phyloP scores from a whole-genome alignment of 31 red algal species.

The Bonnemaisonia californica region DNA sequence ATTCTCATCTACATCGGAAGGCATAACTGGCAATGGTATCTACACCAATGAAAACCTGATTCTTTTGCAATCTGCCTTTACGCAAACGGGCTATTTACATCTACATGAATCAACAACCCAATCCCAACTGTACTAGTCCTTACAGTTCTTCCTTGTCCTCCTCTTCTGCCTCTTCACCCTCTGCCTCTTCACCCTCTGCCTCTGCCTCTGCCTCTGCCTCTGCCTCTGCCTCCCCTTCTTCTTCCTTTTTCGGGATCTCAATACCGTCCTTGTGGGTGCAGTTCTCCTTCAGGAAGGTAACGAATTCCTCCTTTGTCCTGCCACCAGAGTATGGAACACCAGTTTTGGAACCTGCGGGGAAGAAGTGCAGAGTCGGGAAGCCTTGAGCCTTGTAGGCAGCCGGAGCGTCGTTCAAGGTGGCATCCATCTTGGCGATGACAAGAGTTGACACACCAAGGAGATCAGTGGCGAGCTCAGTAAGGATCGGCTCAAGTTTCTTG shows the following conservation, averaged over 20 bases:
- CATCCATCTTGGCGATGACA: slow-evolving; percentile 98
- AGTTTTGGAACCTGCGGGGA: slow-evolving; percentile 74
- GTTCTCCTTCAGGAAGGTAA: slow-evolving; percentile 92
- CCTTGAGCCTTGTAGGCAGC: slow-evolving; percentile 86
- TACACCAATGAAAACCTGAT: no score
- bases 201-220: slow-evolving; percentile 9
- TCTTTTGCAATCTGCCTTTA: slow-evolving; percentile 2
- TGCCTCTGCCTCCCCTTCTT: neutral
- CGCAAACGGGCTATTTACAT: slow-evolving; percentile 43
- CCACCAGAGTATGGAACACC: slow-evolving; percentile 70
- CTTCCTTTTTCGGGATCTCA: slow-evolving; percentile 21
- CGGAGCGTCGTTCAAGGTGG: slow-evolving; percentile 94
- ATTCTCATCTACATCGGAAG: no score
- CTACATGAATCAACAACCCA: slow-evolving; percentile 27
- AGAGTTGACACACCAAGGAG: slow-evolving; percentile 71
- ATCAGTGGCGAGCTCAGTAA: slow-evolving; percentile 78
- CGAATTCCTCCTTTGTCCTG: slow-evolving; percentile 77
- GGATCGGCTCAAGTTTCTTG: slow-evolving; percentile 84
- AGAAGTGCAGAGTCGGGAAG: slow-evolving; percentile 93
- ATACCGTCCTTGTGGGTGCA: slow-evolving; percentile 76
- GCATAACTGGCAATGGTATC: no score
- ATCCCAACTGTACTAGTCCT: neutral
- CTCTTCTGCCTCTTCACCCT: slow-evolving; percentile 23
- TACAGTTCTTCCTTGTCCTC: slow-evolving; percentile 78
- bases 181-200: slow-evolving; percentile 18